Conservation (phyloP, 1,139 yeast species). For the Debaryomyces coudertii region DNA sequence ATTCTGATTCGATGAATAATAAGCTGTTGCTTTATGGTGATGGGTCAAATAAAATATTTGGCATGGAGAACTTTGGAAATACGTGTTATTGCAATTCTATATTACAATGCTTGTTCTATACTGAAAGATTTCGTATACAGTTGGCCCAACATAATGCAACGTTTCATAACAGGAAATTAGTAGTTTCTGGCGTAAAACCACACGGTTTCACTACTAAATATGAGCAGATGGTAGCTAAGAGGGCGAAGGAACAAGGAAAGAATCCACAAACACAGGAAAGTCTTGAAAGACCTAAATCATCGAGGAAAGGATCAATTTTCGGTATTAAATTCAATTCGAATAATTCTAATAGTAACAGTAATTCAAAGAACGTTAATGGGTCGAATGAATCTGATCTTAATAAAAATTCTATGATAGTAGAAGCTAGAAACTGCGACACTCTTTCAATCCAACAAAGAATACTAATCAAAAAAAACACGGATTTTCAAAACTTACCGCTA, state of each 20-base stretch:
- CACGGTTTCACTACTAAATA: slow-evolving; percentile 52
- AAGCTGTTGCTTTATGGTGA: slow-evolving; percentile 53
- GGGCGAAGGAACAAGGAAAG: slow-evolving; percentile 40
- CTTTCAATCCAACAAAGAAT: slow-evolving; percentile 41
- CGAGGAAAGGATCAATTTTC: slow-evolving; percentile 44
- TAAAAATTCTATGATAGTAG: slow-evolving; percentile 27
- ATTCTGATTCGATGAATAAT: background rate
- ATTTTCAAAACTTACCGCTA: slow-evolving; percentile 37
- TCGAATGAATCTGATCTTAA: slow-evolving; percentile 21
- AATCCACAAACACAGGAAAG: slow-evolving; percentile 7
- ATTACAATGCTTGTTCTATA: slow-evolving; percentile 81
- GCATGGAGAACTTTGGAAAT: slow-evolving; percentile 94
- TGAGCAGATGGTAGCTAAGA: slow-evolving; percentile 44
- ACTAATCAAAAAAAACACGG: slow-evolving; percentile 33
- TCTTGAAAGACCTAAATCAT: slow-evolving; percentile 34
- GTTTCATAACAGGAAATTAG: slow-evolving; percentile 41
- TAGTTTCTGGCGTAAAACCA: slow-evolving; percentile 46
- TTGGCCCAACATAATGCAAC: slow-evolving; percentile 42
- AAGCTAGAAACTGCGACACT: slow-evolving; percentile 38
- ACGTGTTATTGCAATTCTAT: slow-evolving; percentile 95
- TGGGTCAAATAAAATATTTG: slow-evolving; percentile 76
- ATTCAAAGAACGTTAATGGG: slow-evolving; percentile 10
- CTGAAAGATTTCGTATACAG: slow-evolving; percentile 66
- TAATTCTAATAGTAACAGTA: slow-evolving; percentile 16
- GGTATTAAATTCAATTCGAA: slow-evolving; percentile 42